These are phyloP conservation scores for Metschnikowia cerradonensis DNA, from an alignment of 805 yeast genomes.

Conservation along the genomic window DNA sequence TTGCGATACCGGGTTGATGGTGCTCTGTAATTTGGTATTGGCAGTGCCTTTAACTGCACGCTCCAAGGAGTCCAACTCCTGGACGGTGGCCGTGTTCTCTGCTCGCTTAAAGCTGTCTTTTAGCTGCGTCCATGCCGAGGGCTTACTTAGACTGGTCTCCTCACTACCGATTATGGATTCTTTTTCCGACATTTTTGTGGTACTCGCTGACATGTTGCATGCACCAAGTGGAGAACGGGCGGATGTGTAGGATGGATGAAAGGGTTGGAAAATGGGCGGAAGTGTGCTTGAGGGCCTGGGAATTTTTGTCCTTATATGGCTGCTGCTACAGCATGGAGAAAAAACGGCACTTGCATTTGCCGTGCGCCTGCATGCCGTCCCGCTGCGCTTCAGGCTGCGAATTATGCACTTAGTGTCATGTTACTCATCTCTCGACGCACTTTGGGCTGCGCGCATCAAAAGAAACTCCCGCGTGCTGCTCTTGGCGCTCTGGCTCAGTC, in stretches of 20 bases:
- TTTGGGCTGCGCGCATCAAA: not conserved
- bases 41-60: conserved; percentile 14
- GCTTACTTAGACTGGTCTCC: conserved; percentile 3
- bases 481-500: not conserved
- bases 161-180: not conserved
- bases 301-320: not conserved
- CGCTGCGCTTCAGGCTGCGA: conserved; percentile 8
- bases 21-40: conserved; percentile 9
- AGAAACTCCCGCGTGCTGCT: not conserved
- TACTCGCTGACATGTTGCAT: conserved; percentile 5
- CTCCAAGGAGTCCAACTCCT: conserved; percentile 12
- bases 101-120: conserved; percentile 16
- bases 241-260: conserved; percentile 3
- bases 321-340: not conserved
- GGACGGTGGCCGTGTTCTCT: conserved; percentile 1
- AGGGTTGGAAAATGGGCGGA: not conserved
- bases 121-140: conserved; percentile 10
- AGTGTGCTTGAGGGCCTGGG: no score
- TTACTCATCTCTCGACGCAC: not conserved
- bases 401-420: not conserved
- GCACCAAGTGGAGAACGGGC: not conserved
- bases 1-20: conserved; percentile 18
- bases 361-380: conserved; percentile 10
- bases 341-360: conserved; percentile 8
- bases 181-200: conserved; percentile 7